Base-by-base conservation (phyloP, 1,284 basidiomycete genomes). In the Melampsora larici-populina region DNA sequence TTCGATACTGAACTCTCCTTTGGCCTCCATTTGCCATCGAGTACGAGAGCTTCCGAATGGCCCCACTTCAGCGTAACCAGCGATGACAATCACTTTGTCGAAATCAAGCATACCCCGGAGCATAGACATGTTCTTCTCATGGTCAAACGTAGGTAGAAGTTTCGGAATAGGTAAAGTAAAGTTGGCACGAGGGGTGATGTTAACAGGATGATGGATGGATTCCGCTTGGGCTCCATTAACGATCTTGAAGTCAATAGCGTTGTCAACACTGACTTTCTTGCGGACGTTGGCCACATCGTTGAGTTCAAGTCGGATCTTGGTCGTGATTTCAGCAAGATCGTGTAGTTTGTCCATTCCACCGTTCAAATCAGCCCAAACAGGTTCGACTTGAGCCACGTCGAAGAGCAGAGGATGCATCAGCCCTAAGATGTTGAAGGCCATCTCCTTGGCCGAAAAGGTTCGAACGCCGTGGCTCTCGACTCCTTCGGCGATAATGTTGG, bases 381-480 rank as follows among this genome's bases (percentile, higher is more conserved):
- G 96, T 84, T 99, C 96, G 78, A 99, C 95, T 85, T 99, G 97
- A n/a, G 96, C 97, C 83, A 98, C 95, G 85, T 96, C 97, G 88
- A 98, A 98, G 71, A 99, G 89, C n/a, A 98, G 89, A 62, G 97
- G 96, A 84, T 98, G 97, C 94, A 99, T 97, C 67, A 85, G 88
- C 81, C 96, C 97, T 78, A 99, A 90, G 82, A 99, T 93, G 86
- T 98, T 99, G 90, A 99, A 99, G 2, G 95, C 94, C 96, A 99
- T 99, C 87, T 99, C 96, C 87, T 97, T 97, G 68, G 95, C 92
- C 2, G 94, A 97, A 89, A 98, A 99, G 5, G 97, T 99, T 81
- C 96, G 90, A 79, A 97, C 92, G 81, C 97, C 96, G 80, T 93
- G 89, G 80, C 90, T 89, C 86, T 99, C 96, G 70, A 99, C 89